Base-by-base conservation (phyloP, 768 basidiomycete genomes). In the Tylopilus plumbeoviolaceoides region DNA sequence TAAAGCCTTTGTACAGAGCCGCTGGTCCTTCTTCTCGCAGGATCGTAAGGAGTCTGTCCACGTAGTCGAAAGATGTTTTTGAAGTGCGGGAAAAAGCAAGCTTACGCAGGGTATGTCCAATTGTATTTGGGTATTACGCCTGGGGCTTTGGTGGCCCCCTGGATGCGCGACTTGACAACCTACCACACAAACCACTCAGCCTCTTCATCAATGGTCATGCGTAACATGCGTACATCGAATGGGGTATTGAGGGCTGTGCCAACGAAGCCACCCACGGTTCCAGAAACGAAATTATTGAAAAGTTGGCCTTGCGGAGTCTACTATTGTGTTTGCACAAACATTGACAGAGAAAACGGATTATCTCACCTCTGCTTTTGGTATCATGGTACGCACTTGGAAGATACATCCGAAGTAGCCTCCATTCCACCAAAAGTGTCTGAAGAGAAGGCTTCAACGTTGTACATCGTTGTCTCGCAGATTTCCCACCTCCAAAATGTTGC, bases 111-210 rank as follows among this genome's bases (percentile, higher is more conserved):
- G 73, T 95, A 94, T 49, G 95, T 87, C 95, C 95, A 97, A 72
- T 89, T 89, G 72, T 95, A 94, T 64, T 93, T 95, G 18, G 89
- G 88, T 1, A 70, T 70, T n/a, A 84, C 82, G 15, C 91, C 91
- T 0, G 87, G 80, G 27, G 76, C 63, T 57, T 77, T 82, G 39
- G 74, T 73, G 18, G 81, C 71, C 41, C 89, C 85, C 73, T 99
- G 97, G 36, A 98, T 94, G 43, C 95, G 88, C 15, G 93, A 94
- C 72, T 98, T 98, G 55, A 97, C 90, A 57, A 98, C 94, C 88
- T 95, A 60, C 21, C 23, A 36, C 42, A 54, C 28, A 50, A 46
- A 30, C 3, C 14, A 47, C 12, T 60, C 17, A 42, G 35, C 7
- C 40, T 28, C 14, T 30, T 33, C 18, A 28, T 47, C 27, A 8